A percentile compares a stretch with the other conserved stretches of the same genome.
phyloP scores from a whole-genome alignment of 2,329 filamentous ascomycete species.

The Claviceps sp. region DNA sequence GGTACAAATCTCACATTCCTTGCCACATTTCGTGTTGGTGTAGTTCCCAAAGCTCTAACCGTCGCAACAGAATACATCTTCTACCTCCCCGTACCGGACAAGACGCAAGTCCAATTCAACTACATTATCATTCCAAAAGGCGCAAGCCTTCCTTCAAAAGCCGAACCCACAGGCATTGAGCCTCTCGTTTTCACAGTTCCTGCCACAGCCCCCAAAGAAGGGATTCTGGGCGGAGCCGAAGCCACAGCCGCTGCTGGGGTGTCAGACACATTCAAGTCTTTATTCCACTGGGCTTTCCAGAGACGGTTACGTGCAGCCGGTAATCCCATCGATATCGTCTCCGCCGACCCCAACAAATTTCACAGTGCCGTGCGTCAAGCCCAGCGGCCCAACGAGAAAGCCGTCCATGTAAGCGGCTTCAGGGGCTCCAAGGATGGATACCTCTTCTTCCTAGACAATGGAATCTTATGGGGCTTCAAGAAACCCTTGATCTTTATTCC shows the following conservation, averaged over 20 bases:
- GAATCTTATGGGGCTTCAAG: slow-evolving; percentile 58
- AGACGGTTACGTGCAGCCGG: slow-evolving; percentile 36
- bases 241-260: slow-evolving; percentile 36
- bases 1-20: slow-evolving; percentile 25
- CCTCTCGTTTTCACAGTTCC: slow-evolving; percentile 53
- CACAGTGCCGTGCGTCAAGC: slow-evolving; percentile 42
- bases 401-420: slow-evolving; percentile 53
- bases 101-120: slow-evolving; percentile 51
- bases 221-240: slow-evolving; percentile 38
- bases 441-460: slow-evolving; percentile 51
- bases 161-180: slow-evolving; percentile 31
- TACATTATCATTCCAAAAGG: slow-evolving; percentile 48
- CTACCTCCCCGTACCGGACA: slow-evolving; percentile 51
- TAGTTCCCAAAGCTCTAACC: slow-evolving; percentile 6
- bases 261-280: slow-evolving; percentile 42
- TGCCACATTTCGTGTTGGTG: too few species aligned
- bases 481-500: slow-evolving; percentile 54
- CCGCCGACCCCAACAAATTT: slow-evolving; percentile 42
- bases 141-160: slow-evolving; percentile 37
- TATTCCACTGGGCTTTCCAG: slow-evolving; percentile 48
- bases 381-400: slow-evolving; percentile 46
- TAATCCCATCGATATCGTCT: slow-evolving; percentile 34
- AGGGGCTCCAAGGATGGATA: slow-evolving; percentile 56
- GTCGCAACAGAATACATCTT: slow-evolving; percentile 41
- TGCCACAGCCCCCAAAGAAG: slow-evolving; percentile 45